These are phyloP conservation scores for Penicillium sp. DNA, from an alignment of 2,329 filamentous ascomycete species.

Conservation along the genomic window DNA sequence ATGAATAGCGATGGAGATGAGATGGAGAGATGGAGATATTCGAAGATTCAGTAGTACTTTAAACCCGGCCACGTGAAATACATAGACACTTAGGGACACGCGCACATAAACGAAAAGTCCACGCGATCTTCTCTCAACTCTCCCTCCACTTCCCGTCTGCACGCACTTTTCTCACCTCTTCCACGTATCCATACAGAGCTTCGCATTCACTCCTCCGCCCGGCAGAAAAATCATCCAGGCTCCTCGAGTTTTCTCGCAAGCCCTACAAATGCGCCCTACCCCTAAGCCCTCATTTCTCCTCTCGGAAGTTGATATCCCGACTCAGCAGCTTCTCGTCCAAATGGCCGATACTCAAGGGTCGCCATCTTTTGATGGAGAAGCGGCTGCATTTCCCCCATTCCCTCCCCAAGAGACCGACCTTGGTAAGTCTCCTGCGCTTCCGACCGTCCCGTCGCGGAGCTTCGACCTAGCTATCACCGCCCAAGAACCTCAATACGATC, in stretches of 20 bases:
- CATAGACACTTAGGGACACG: too few species aligned
- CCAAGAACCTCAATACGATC: constrained; percentile 3
- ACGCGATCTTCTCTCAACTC: too few species aligned
- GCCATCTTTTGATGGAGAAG: constrained; percentile 32
- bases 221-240: constrained; percentile 26
- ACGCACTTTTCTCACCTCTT: not conserved
- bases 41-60: too few species aligned
- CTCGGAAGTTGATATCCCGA: constrained; percentile 40
- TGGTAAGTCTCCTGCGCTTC: constrained; percentile 33
- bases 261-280: constrained; percentile 50
- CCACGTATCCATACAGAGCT: constrained; percentile 4
- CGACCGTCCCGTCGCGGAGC: constrained; percentile 7
- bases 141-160: not conserved
- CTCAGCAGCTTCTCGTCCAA: constrained; percentile 24
- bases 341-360: constrained; percentile 38
- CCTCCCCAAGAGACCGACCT: constrained; percentile 31
- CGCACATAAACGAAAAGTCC: too few species aligned
- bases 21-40: too few species aligned
- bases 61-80: too few species aligned
- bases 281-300: constrained; percentile 53
- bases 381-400: constrained; percentile 33
- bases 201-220: not conserved
- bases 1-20: too few species aligned
- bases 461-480: not conserved
- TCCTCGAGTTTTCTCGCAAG: constrained; percentile 30